Evolutionary conservation across 805 yeast species (phyloP).

Genomic region (Ogataea nonfermentans): DNA sequence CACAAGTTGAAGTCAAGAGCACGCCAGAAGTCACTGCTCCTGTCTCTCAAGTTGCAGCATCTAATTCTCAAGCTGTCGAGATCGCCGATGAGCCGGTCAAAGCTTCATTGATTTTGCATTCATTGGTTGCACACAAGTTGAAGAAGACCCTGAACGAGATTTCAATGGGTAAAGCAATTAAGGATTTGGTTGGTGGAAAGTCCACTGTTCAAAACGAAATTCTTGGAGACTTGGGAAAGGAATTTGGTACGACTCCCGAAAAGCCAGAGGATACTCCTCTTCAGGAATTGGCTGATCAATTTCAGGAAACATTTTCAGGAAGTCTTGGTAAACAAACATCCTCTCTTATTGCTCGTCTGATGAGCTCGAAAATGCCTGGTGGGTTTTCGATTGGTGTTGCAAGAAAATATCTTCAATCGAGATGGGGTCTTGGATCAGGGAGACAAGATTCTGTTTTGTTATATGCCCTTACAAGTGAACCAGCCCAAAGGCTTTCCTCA

Average conservation of each 20-base stretch:
- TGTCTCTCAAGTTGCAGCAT: conserved; percentile 55
- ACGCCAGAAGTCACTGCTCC: conserved; percentile 56
- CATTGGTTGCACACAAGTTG: conserved; percentile 91
- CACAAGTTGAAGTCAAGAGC: conserved; percentile 26
- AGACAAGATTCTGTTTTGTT: conserved; percentile 91
- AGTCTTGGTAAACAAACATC: conserved; percentile 91
- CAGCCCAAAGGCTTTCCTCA: conserved; percentile 79
- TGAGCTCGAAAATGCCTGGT: conserved; percentile 99
- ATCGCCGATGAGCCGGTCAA: conserved; percentile 87
- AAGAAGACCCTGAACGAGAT: conserved; percentile 86
- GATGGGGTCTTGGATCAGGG: conserved; percentile 92
- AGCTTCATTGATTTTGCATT: conserved; percentile 79
- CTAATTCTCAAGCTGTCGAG: conserved; percentile 75
- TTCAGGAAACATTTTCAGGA: conserved; percentile 89
- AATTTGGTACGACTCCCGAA: conserved; percentile 97
- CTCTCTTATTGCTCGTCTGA: conserved; percentile 83
- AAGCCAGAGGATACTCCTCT: conserved; percentile 98
- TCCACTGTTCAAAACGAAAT: conserved; percentile 98
- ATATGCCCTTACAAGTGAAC: conserved; percentile 83
- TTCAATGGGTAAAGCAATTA: conserved; percentile 88
- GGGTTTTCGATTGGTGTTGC: conserved; percentile 92
- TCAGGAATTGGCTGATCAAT: conserved; percentile 90
- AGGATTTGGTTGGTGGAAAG: conserved; percentile 97
- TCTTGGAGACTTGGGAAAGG: conserved; percentile 97
- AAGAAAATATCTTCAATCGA: conserved; percentile 85